Evolutionary conservation across 106 monocot genomes (phyloP).

Genomic region (Posidonia australis): DNA sequence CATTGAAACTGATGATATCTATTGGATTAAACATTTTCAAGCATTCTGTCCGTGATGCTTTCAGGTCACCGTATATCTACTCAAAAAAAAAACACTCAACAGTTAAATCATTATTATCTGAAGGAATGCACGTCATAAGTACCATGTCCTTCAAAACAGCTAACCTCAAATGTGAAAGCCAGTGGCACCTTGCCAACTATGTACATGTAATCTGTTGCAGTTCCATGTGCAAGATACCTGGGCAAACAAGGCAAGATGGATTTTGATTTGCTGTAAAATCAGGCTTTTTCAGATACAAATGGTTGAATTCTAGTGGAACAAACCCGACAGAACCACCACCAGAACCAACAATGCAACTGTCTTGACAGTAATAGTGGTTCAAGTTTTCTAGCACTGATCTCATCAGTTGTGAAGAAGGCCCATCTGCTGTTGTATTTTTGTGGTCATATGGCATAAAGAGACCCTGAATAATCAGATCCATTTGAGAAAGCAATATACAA

Average conservation of each 20-base stretch:
- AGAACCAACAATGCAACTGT: constrained; percentile 70
- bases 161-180: constrained; percentile 92
- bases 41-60: constrained; percentile 65
- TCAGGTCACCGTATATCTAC: constrained; percentile 86
- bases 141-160: neutral
- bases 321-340: constrained; percentile 95
- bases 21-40: constrained; percentile 96
- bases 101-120: neutral
- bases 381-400: constrained; percentile 58
- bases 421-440: constrained; percentile 73
- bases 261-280: neutral
- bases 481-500: neutral
- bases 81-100: constrained; percentile 1
- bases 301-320: constrained; percentile 7
- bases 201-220: constrained; percentile 93
- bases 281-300: neutral
- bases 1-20: constrained; percentile 52
- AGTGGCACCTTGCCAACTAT: constrained; percentile 71
- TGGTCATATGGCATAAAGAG: constrained; percentile 99
- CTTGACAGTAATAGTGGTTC: constrained; percentile 62
- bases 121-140: neutral
- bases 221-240: constrained; percentile 97
- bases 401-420: constrained; percentile 36
- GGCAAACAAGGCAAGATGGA: constrained; percentile 5
- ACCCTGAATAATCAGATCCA: constrained; percentile 38